Evolutionary conservation across 306 rosid genomes (phyloP), one percentile per base, ranked within the genome.

Genomic region (Sphenostylis stenocarpa): DNA sequence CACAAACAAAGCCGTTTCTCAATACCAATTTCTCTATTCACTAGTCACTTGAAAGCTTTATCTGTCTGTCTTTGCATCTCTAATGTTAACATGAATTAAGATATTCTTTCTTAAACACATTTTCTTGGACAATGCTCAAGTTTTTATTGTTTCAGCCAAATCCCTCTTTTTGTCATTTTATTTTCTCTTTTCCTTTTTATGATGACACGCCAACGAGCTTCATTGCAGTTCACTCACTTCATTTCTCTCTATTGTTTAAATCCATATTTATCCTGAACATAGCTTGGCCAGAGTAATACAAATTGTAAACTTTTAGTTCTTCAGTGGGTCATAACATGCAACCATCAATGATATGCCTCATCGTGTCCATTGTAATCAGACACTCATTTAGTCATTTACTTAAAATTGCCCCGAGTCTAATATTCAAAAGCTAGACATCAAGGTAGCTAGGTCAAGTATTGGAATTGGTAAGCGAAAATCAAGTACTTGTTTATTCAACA

Each of bases 131-230:
- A 26, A 15, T 62, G 11, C 34, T 56, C 62, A 28, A 64, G 21
- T 33, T 77, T 67, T 44, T 48, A 23, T 52, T 61, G 36, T 63
- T 76, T 57, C 67, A 31, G 24, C 69, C 16, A 70, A 44, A 39
- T 76, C 19, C 21, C 38, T 13, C 41, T 19, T 38, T 65, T 52
- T 39, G 0, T 61, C 17, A 2, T 62, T 8, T 15, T 33, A 8
- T 1, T 57, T 5, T 57, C 0, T 28, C 8, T 14, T 58, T 15
- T 13, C 8, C 1, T 5, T 71, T 45, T 44, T 72, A 34, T 41
- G 29, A 13, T 34, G 24, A 28, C 45, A 60, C 69, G 4, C 10
- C 39, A 39, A 5, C 65, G 67, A 15, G 65, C 26, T 77, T 72
- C 20, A 14, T 48, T 26, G 77, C 51, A 34, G 20, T 21, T 31